These are phyloP conservation scores for Kewa caespitosa DNA, from an alignment of 179 eudicot species.

Conservation along the genomic window DNA sequence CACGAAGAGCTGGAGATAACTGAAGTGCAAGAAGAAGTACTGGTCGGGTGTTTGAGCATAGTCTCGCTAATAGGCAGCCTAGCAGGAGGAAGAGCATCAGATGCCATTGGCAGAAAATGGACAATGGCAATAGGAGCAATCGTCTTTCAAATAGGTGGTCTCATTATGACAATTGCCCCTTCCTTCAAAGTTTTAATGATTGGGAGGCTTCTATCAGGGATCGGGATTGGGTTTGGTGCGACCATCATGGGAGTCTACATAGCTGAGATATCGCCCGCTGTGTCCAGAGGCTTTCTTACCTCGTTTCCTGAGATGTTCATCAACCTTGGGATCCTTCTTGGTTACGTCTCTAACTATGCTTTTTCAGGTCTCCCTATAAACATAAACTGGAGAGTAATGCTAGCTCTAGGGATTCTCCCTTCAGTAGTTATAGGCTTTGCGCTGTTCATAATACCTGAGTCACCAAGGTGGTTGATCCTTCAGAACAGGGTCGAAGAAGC, in stretches of 20 bases:
- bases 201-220: constrained; percentile 43
- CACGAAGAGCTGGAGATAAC: constrained; percentile 40
- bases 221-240: constrained; percentile 47
- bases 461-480: constrained; percentile 46
- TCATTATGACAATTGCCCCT: constrained; percentile 42
- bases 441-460: constrained; percentile 40
- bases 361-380: constrained; percentile 33
- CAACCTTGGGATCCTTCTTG: constrained; percentile 42
- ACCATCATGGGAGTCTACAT: constrained; percentile 43
- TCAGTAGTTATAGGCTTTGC: constrained; percentile 36
- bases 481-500: constrained; percentile 40
- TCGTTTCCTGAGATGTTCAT: constrained; percentile 49
- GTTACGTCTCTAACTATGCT: constrained; percentile 43
- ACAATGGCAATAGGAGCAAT: constrained; percentile 41
- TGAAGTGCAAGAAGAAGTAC: constrained; percentile 38
- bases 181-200: constrained; percentile 33
- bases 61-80: constrained; percentile 37
- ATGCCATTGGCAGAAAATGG: constrained; percentile 43
- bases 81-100: constrained; percentile 45
- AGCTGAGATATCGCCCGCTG: constrained; percentile 45
- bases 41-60: constrained; percentile 42
- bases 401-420: constrained; percentile 41
- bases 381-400: constrained; percentile 43
- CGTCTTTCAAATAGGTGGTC: constrained; percentile 39
- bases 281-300: constrained; percentile 41